These are phyloP conservation scores for Clonostachys rosea DNA, from an alignment of 2,329 filamentous ascomycete species.

Conservation along the genomic window DNA sequence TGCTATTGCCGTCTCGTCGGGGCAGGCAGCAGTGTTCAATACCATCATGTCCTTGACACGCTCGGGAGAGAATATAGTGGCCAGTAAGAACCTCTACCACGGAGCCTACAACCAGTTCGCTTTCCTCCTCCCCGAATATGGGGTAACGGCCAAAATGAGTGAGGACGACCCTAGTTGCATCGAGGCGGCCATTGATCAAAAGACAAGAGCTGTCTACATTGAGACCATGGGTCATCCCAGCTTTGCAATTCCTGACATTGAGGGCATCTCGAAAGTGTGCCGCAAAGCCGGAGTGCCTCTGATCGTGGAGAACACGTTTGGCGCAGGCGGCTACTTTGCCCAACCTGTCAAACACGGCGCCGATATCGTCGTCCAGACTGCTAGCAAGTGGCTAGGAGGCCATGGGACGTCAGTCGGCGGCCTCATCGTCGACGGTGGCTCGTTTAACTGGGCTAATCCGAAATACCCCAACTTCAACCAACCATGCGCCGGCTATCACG, in stretches of 20 bases:
- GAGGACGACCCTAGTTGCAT: too few relatives aligned
- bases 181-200: too few relatives aligned
- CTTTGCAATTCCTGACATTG: constrained; percentile 57
- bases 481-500: constrained; percentile 64
- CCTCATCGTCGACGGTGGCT: constrained; percentile 63
- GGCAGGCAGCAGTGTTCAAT: too few relatives aligned
- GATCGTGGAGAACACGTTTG: neutral
- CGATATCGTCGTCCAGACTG: constrained; percentile 67
- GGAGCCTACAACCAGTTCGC: too few relatives aligned
- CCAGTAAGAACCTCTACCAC: too few relatives aligned
- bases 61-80: too few relatives aligned
- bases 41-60: too few relatives aligned
- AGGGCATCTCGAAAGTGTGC: constrained; percentile 59
- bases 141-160: too few relatives aligned
- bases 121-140: too few relatives aligned
- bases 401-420: constrained; percentile 69
- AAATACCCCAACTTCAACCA: constrained; percentile 70
- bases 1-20: too few relatives aligned
- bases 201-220: neutral
- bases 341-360: constrained; percentile 65
- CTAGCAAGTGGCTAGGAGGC: constrained; percentile 71
- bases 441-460: constrained; percentile 68
- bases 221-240: neutral
- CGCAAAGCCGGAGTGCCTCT: constrained; percentile 32
- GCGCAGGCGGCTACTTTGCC: constrained; percentile 52